These are phyloP conservation scores for Aphanomyces invadans DNA, from an alignment of 352 stramenopile genomes.

Conservation along the genomic window DNA sequence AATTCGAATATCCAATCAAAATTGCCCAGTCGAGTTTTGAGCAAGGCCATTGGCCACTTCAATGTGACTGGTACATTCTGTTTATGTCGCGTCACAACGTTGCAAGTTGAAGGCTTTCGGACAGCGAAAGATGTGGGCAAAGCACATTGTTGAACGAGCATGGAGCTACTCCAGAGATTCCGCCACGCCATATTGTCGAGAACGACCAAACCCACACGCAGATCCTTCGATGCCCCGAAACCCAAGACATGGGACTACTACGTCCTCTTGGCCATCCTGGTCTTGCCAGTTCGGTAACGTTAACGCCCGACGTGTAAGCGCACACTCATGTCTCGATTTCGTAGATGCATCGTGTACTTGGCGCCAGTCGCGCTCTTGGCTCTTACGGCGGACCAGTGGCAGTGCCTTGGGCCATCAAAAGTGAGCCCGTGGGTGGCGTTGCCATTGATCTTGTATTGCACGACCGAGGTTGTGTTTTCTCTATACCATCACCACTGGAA, in stretches of 20 bases:
- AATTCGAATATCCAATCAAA: not conserved
- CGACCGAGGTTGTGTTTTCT: not conserved
- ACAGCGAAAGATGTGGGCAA: too few species aligned
- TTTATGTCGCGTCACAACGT: not conserved
- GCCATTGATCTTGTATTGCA: not conserved
- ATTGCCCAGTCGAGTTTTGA: not conserved
- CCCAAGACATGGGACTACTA: not conserved
- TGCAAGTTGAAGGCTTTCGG: not conserved
- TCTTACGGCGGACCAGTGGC: not conserved
- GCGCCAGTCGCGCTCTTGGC: not conserved
- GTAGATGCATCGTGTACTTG: not conserved
- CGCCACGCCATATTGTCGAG: not conserved
- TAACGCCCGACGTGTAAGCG: not conserved
- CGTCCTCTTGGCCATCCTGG: not conserved
- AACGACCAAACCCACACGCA: not conserved
- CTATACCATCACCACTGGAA: not conserved
- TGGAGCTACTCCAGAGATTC: not conserved
- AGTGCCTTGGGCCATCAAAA: not conserved
- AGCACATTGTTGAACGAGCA: too few species aligned
- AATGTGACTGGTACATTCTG: not conserved
- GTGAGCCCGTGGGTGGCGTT: not conserved
- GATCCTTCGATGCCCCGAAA: not conserved
- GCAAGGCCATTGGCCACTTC: not conserved
- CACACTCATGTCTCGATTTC: not conserved
- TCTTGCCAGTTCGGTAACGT: not conserved